These are phyloP conservation scores for Xerocomus spinulosus DNA, from an alignment of 768 basidiomycete genomes.

Conservation along the genomic window DNA sequence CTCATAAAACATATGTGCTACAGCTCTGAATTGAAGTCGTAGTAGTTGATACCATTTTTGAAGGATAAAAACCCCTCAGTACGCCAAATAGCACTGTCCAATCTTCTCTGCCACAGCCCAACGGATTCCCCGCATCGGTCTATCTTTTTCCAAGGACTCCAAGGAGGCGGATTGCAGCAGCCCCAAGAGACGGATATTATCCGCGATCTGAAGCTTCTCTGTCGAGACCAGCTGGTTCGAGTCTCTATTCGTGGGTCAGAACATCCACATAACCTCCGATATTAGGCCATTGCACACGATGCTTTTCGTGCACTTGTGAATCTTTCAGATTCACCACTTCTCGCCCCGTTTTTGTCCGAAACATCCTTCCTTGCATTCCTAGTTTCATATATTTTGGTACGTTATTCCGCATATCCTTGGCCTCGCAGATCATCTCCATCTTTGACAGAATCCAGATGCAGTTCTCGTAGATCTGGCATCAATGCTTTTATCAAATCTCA, in stretches of 20 bases:
- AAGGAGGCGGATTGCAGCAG: constrained; percentile 53
- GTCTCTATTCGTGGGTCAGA: constrained; percentile 29
- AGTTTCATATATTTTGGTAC: constrained; percentile 84
- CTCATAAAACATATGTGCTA: neutral
- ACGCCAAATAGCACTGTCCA: constrained; percentile 78
- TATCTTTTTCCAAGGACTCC: constrained; percentile 68
- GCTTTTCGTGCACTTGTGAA: constrained; percentile 93
- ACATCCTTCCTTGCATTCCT: constrained; percentile 72
- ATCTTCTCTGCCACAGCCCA: constrained; percentile 76
- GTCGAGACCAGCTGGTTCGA: constrained; percentile 75
- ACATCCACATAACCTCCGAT: constrained; percentile 14
- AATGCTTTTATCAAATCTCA: constrained; percentile 97
- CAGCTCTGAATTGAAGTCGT: constrained; percentile 8
- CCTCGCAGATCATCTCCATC: constrained; percentile 8
- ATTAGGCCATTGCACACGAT: constrained; percentile 85
- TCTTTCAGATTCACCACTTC: constrained; percentile 76
- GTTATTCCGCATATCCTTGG: constrained; percentile 27
- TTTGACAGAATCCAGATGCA: constrained; percentile 74
- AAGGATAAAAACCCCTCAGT: constrained; percentile 85
- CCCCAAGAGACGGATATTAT: constrained; percentile 64
- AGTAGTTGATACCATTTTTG: constrained; percentile 79
- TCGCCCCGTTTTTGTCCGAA: constrained; percentile 66
- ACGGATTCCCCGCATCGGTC: constrained; percentile 63
- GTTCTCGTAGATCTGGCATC: constrained; percentile 90
- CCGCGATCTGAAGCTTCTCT: constrained; percentile 79